A percentile compares a stretch with the other conserved stretches of the same genome.
phyloP scores from a whole-genome alignment of 2,329 filamentous ascomycete genomes.

The Colletotrichum orchidophilum region DNA sequence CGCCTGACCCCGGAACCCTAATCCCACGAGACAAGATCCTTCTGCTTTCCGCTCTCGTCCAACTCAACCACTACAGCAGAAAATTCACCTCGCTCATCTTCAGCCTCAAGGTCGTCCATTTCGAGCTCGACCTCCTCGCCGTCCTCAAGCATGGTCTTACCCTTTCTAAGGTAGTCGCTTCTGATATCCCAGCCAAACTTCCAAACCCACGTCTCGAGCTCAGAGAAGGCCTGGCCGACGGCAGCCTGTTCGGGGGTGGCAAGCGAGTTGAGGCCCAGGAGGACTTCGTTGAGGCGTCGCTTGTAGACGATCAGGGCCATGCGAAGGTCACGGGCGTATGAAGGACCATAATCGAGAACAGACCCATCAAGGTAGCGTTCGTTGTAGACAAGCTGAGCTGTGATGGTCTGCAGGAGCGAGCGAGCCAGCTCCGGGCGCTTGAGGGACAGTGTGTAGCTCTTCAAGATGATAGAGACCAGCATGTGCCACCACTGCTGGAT shows the following conservation, averaged over 20 bases:
- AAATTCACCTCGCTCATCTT: constrained; percentile 64
- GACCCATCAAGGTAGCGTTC: constrained; percentile 57
- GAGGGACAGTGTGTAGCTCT: constrained; percentile 56
- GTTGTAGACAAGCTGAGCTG: constrained; percentile 65
- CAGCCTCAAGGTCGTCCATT: constrained; percentile 60
- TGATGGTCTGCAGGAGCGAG: constrained; percentile 59
- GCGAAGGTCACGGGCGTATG: constrained; percentile 49
- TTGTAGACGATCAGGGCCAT: constrained; percentile 64
- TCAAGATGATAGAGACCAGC: constrained; percentile 59
- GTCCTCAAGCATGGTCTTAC: constrained; percentile 61
- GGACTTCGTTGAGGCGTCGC: constrained; percentile 58
- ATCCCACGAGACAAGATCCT: constrained; percentile 60
- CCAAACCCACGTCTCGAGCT: constrained; percentile 58
- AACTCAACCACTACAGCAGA: constrained; percentile 62
- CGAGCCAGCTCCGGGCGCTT: constrained; percentile 55
- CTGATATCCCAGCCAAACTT: constrained; percentile 65
- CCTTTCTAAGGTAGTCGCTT: constrained; percentile 57
- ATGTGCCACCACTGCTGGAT: constrained; percentile 71
- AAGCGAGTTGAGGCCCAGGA: constrained; percentile 46
- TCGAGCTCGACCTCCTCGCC: constrained; percentile 59
- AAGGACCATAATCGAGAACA: constrained; percentile 49
- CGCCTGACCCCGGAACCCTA: constrained; percentile 32
- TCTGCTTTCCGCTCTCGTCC: constrained; percentile 61
- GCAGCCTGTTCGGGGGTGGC: constrained; percentile 52
- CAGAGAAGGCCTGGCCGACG: constrained; percentile 58